Evolutionary conservation across 805 yeast species (phyloP).

Genomic region (Saturnispora silvae): DNA sequence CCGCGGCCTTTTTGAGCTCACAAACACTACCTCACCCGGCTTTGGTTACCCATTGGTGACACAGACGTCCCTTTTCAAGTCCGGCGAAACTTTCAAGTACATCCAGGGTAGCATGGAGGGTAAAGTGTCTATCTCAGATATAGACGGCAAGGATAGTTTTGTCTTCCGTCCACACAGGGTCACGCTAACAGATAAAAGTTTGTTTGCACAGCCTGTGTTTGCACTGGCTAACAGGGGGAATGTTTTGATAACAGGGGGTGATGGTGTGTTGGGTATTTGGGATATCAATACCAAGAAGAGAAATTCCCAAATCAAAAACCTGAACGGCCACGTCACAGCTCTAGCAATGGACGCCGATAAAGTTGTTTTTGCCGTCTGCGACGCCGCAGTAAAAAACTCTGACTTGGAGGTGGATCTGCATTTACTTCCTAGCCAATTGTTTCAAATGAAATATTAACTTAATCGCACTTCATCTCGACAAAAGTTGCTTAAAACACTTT

Average conservation of each 20-base stretch:
- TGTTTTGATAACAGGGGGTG: conserved; percentile 12
- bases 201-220: conserved; percentile 18
- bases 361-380: conserved; percentile 4
- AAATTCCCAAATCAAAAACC: conserved; percentile 4
- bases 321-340: conserved; percentile 5
- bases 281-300: conserved; percentile 20
- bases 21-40: conserved; percentile 1
- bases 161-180: conserved; percentile 76
- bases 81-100: not conserved
- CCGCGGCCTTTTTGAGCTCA: not conserved
- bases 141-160: conserved; percentile 30
- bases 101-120: conserved; percentile 75
- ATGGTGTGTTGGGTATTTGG: conserved; percentile 25
- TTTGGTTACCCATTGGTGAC: conserved; percentile 7
- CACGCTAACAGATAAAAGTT: conserved; percentile 15
- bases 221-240: conserved; percentile 4
- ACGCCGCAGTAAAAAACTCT: conserved; percentile 7
- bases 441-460: conserved; percentile 4
- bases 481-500: too few species aligned
- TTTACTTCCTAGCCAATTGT: conserved; percentile 2
- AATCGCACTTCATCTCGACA: too few species aligned
- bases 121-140: conserved; percentile 62
- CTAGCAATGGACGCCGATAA: not conserved
- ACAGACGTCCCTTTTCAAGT: not conserved
- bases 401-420: conserved; percentile 4